Conservation (phyloP, 2,329 filamentous ascomycete species). For the Nemania sp. region DNA sequence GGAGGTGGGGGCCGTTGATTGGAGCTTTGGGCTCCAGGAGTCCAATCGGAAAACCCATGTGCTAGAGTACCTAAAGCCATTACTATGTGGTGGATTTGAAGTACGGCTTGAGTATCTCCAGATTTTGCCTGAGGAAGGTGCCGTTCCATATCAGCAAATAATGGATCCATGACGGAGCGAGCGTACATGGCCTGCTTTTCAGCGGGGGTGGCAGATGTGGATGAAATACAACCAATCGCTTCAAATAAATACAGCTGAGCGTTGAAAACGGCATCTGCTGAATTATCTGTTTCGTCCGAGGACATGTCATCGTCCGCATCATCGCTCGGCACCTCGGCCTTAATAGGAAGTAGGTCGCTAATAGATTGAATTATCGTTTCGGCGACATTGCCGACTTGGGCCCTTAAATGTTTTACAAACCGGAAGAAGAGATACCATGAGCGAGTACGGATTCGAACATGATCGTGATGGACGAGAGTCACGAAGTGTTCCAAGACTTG, state of each 20-base stretch:
- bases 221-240: conserved; percentile 89
- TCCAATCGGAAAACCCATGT: conserved; percentile 90
- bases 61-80: conserved; percentile 93
- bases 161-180: conserved; percentile 82
- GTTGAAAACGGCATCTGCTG: conserved; percentile 86
- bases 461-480: conserved; percentile 82
- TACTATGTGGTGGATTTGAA: conserved; percentile 95
- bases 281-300: conserved; percentile 87
- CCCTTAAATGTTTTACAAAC: conserved; percentile 83
- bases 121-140: conserved; percentile 75
- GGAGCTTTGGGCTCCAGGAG: conserved; percentile 59
- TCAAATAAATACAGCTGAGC: conserved; percentile 94
- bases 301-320: conserved; percentile 90
- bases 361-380: conserved; percentile 91
- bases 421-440: conserved; percentile 98
- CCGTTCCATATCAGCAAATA: conserved; percentile 86
- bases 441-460: conserved; percentile 82
- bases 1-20: conserved; percentile 55
- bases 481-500: conserved; percentile 91
- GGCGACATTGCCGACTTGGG: conserved; percentile 84
- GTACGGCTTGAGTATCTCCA: conserved; percentile 77
- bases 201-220: conserved; percentile 72
- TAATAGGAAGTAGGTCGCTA: conserved; percentile 83
- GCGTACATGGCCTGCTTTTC: conserved; percentile 88
- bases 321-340: conserved; percentile 81